Evolutionary conservation across 306 rosid genomes (phyloP).

Genomic region (Cajanus cajan): DNA sequence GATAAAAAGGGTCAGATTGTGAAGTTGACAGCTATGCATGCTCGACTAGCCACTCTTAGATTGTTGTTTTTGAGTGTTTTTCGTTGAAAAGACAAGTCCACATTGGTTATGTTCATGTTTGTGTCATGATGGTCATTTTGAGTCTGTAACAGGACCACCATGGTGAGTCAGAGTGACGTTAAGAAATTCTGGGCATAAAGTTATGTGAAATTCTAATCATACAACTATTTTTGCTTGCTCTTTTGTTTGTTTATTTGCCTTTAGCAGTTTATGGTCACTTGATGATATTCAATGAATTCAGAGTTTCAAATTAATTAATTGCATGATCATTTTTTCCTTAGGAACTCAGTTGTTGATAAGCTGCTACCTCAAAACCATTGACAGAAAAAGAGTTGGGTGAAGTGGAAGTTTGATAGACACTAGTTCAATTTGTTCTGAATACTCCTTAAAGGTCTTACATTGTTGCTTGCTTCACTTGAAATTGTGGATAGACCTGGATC

Average conservation of each 20-base stretch:
- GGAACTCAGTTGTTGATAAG: conserved; percentile 37
- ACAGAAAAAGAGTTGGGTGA: conserved; percentile 60
- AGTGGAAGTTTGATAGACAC: conserved; percentile 28
- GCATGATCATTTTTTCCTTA: conserved; percentile 29
- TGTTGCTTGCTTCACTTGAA: conserved; percentile 29
- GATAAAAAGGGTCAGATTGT: conserved; percentile 18
- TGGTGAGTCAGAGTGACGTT: background rate
- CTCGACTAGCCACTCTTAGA: conserved; percentile 13
- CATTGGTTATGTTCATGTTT: conserved; percentile 9
- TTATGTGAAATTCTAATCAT: background rate
- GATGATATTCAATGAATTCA: conserved; percentile 20
- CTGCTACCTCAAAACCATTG: conserved; percentile 39
- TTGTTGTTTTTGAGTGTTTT: background rate
- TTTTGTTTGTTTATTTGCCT: background rate
- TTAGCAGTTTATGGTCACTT: conserved; percentile 4
- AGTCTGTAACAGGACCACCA: conserved; percentile 7
- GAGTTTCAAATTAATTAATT: conserved; percentile 6
- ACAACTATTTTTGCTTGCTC: background rate
- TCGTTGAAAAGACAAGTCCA: background rate
- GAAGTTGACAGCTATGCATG: conserved; percentile 18
- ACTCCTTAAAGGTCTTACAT: conserved; percentile 7
- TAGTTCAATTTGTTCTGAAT: conserved; percentile 9
- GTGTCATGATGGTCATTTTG: background rate
- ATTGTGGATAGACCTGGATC: conserved; percentile 58
- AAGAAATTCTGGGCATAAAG: background rate